phyloP scores from a whole-genome alignment of 2,329 filamentous ascomycete species.

The Trichoderma koningiopsis region DNA sequence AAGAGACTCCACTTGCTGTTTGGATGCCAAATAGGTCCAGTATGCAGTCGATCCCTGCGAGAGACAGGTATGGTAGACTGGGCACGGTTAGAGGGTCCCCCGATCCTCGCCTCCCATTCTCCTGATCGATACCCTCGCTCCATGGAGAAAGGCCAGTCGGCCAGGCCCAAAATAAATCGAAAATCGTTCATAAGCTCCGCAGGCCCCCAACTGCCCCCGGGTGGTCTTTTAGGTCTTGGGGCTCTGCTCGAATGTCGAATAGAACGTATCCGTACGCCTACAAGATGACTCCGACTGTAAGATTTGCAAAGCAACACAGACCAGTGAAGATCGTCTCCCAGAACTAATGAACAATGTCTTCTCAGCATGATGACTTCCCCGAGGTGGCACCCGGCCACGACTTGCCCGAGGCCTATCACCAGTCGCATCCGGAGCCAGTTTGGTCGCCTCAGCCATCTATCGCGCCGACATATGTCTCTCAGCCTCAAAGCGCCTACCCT shows the following conservation, averaged over 20 bases:
- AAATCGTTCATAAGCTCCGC: slow-evolving; percentile 16
- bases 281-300: slow-evolving; percentile 15
- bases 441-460: slow-evolving; percentile 20
- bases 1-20: neutral
- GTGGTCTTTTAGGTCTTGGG: slow-evolving; percentile 7
- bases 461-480: slow-evolving; percentile 5
- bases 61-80: neutral
- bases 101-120: slow-evolving; percentile 12
- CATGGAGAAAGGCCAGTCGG: neutral
- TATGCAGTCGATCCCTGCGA: neutral
- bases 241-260: slow-evolving; percentile 11
- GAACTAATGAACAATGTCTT: slow-evolving; percentile 9
- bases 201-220: slow-evolving; percentile 2
- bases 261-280: slow-evolving; percentile 9
- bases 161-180: neutral
- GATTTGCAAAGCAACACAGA: neutral
- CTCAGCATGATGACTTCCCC: slow-evolving; percentile 11
- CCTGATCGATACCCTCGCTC: neutral
- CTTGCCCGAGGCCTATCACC: slow-evolving; percentile 2
- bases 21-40: neutral
- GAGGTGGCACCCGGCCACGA: slow-evolving; percentile 3
- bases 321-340: neutral
- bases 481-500: neutral
- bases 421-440: neutral
- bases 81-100: neutral